Percentiles rank a stretch among this genome's conserved stretches.
These are phyloP conservation scores for Saccharum hybrid DNA, from an alignment of 202 grass and related monocot species.

Conservation along the genomic window DNA sequence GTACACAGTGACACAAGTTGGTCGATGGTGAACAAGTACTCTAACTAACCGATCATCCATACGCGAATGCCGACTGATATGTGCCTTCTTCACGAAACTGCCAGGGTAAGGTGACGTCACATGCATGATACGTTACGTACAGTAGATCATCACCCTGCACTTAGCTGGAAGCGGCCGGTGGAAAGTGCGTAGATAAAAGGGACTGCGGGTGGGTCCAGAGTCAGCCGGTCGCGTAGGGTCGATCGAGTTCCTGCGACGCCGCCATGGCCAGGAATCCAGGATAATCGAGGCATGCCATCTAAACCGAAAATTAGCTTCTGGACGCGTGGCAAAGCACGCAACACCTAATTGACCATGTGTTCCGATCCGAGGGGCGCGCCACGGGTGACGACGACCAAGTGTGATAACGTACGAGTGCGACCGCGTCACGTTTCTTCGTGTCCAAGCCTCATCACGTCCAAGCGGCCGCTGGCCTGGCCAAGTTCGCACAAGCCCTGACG, in stretches of 20 bases:
- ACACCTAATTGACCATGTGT: conserved; percentile 26
- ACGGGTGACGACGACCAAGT: conserved; percentile 11
- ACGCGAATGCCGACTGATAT: neutral
- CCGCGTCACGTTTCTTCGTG: conserved; percentile 54
- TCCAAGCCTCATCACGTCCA: conserved; percentile 20
- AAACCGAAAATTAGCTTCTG: conserved; percentile 24
- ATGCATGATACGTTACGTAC: neutral
- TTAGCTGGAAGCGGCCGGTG: neutral
- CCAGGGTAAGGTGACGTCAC: neutral
- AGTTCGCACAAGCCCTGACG: conserved; percentile 38
- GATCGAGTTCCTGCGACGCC: neutral
- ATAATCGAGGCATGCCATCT: neutral
- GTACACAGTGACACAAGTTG: neutral
- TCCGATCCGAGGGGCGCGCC: conserved; percentile 11
- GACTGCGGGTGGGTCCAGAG: neutral
- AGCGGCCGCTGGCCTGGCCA: neutral
- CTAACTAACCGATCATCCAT: conserved; percentile 1
- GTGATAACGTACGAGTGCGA: conserved; percentile 34
- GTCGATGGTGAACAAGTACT: neutral
- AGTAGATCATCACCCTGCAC: neutral
- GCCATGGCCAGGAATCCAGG: neutral
- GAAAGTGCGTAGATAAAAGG: neutral
- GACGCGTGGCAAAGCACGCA: conserved; percentile 30
- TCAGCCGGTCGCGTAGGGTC: neutral
- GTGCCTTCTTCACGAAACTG: neutral